phyloP scores from a whole-genome alignment of 805 yeast species.

The Wickerhamomyces strasburgensis region DNA sequence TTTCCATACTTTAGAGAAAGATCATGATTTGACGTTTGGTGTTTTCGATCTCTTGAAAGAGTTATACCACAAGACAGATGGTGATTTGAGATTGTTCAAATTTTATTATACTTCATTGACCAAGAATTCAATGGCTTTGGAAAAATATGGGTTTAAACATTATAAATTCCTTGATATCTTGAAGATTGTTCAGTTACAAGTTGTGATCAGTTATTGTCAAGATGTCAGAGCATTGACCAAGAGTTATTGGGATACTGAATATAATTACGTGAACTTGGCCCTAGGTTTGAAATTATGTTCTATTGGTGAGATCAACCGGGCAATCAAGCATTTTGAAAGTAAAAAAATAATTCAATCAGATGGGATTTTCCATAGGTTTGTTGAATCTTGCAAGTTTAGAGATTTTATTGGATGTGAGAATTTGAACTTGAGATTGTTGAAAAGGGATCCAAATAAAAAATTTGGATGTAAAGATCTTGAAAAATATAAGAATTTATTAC shows the following conservation, averaged over 20 bases:
- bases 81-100: constrained; percentile 13
- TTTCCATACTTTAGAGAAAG: constrained; percentile 6
- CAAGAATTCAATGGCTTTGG: constrained; percentile 6
- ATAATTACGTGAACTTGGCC: constrained; percentile 12
- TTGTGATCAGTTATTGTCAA: constrained; percentile 9
- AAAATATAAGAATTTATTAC: constrained; percentile 6
- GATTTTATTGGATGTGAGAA: constrained; percentile 2
- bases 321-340: constrained; percentile 6
- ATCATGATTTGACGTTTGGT: constrained; percentile 16
- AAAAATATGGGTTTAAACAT: constrained; percentile 2
- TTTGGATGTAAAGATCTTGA: constrained; percentile 9
- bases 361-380: constrained; percentile 15
- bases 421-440: constrained; percentile 4
- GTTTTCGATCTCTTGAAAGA: constrained; percentile 11
- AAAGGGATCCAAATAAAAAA: constrained; percentile 1
- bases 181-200: constrained; percentile 12
- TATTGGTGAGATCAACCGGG: constrained; percentile 3
- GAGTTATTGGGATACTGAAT: constrained; percentile 13
- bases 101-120: constrained; percentile 9
- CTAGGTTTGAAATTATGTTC: constrained; percentile 8
- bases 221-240: constrained; percentile 11
- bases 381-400: constrained; percentile 2
- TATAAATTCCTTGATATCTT: constrained; percentile 10
- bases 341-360: constrained; percentile 4
- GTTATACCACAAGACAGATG: constrained; percentile 6